Evolutionary conservation across 345 rosid species (phyloP).

Genomic region (Psidium guajava): DNA sequence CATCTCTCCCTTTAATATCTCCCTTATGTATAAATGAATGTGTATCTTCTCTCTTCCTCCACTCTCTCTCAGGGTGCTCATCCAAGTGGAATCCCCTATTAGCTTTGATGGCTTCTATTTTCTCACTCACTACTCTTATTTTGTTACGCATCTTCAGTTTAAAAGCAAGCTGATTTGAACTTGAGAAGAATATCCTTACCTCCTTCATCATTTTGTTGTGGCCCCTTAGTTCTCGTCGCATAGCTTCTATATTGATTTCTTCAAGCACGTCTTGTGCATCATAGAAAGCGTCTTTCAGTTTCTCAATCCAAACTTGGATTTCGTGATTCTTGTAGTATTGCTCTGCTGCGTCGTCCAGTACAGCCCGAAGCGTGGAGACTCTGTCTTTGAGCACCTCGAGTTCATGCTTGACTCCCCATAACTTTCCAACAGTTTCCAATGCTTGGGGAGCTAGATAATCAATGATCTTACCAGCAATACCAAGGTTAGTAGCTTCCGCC

Average conservation of each 20-base stretch:
- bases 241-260: neutral
- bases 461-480: neutral
- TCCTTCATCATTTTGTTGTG: neutral
- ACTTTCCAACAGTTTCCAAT: neutral
- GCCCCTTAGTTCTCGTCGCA: neutral
- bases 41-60: too few species aligned
- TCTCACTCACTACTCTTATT: neutral
- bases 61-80: too few species aligned
- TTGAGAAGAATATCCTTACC: neutral
- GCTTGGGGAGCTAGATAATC: neutral
- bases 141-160: neutral
- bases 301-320: neutral
- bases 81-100: fast-evolving
- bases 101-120: fast-evolving
- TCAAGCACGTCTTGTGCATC: neutral
- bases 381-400: fast-evolving
- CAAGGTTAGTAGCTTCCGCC: neutral
- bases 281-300: neutral
- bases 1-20: too few species aligned
- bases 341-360: neutral
- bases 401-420: neutral
- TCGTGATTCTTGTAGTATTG: neutral
- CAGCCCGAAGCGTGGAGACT: neutral
- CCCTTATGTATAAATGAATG: too few species aligned
- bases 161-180: neutral